Evolutionary conservation across 2,329 filamentous ascomycete genomes (phyloP).

Genomic region (Neofusicoccum ribis): DNA sequence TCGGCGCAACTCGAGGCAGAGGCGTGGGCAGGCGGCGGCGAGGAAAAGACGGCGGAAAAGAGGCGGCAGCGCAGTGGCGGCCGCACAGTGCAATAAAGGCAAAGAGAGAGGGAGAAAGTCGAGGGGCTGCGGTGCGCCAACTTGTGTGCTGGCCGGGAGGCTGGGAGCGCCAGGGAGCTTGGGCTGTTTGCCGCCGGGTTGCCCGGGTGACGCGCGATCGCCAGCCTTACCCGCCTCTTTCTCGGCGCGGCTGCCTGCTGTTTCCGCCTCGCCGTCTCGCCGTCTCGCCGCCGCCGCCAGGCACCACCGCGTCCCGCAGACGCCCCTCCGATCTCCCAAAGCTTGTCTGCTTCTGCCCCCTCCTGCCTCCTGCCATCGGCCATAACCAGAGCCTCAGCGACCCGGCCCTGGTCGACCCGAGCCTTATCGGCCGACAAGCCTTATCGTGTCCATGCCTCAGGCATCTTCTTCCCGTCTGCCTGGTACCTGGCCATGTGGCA

Average conservation of each 20-base stretch:
- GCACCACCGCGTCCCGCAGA: background rate
- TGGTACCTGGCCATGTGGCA: no score
- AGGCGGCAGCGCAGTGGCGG: background rate
- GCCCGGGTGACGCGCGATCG: background rate
- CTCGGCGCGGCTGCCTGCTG: background rate
- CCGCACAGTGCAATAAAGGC: background rate
- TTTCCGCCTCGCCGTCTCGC: background rate
- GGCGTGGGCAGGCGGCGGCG: background rate
- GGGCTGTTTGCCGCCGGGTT: background rate
- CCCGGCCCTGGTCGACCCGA: no score
- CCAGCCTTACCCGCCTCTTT: background rate
- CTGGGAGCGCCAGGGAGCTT: background rate
- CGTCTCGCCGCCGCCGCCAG: background rate
- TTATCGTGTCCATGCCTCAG: no score
- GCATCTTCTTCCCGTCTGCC: no score
- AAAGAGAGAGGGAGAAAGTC: background rate
- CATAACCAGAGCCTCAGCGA: no score
- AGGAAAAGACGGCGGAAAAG: background rate
- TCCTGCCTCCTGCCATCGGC: background rate
- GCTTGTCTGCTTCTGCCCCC: background rate
- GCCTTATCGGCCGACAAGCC: no score
- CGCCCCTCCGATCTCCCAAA: background rate
- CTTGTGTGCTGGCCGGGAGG: background rate
- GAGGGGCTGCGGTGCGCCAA: background rate
- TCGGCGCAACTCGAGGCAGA: conserved; percentile 2